Base-by-base conservation (phyloP, 305 asterid genomes). In the Euphrasia arctica region DNA sequence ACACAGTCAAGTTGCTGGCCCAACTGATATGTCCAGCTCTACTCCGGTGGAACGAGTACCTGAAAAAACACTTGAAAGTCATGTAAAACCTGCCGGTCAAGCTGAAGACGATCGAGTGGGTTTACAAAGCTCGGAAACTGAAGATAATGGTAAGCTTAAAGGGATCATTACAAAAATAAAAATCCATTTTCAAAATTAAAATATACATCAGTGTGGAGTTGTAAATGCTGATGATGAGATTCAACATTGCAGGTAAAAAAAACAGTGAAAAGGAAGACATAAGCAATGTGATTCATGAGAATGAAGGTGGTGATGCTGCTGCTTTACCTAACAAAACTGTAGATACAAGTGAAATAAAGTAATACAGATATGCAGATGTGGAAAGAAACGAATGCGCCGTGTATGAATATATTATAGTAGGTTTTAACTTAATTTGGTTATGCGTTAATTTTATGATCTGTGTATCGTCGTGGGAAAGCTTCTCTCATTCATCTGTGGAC, bases 121-220 rank as follows among this genome's bases (percentile, higher is more conserved):
- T 54, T 25, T 54, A 54, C 34, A 12, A 10, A 54, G 36, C 36
- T 54, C 15, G 12, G 59, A 11, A 25, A 7, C 32, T 1, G 59
- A 54, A n/a, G 59, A 54, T 22, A 54, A 54, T 54, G 59, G 59
- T 54, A 28, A 54, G 59, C 3, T 54, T 14, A 51, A 51, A 15
- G 11, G 29, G 29, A 15, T 15, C 15, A 51, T 13, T 18, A 51
- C 11, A 8, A 8, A 51, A 51, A 18, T 9, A n/a, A 50, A 0
- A 13, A 15, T 5, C 6, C 15, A 45, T 10, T 45, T 45, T 12
- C 14, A 11, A 45, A 45, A 45, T 45, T 45, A 7, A 39, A 39
- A 39, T 2, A 7, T 39, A 7, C 0, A 31, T 31, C 34, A 18
- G 22, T 18, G 22, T 11, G 50, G 50, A 9, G 12, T 45, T 4